Conservation (phyloP, 1,139 yeast species). For the Zygosaccharomyces pseudobailii region DNA sequence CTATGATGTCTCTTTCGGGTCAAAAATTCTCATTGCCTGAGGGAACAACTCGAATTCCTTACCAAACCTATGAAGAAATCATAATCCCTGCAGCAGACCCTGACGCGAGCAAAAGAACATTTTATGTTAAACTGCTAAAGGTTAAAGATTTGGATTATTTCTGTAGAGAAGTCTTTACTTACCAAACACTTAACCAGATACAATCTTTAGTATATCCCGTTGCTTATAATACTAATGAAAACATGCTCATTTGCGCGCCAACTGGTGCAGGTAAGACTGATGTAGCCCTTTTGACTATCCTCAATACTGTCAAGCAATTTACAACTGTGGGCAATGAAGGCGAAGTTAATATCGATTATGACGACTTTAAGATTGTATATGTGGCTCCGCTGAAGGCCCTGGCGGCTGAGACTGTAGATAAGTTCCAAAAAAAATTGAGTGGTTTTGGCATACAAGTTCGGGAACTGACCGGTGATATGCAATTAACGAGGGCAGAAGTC, state of each 20-base stretch:
- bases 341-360: conserved; percentile 62
- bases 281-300: conserved; percentile 80
- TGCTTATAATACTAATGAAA: conserved; percentile 89
- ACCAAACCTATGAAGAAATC: conserved; percentile 73
- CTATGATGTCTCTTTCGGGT: conserved; percentile 63
- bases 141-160: conserved; percentile 64
- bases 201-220: conserved; percentile 90
- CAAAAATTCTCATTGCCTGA: conserved; percentile 72
- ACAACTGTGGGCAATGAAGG: conserved; percentile 44
- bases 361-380: conserved; percentile 84
- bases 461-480: conserved; percentile 97
- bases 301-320: conserved; percentile 71
- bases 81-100: conserved; percentile 66
- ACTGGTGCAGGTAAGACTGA: conserved; percentile 99
- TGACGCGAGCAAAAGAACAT: conserved; percentile 39
- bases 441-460: conserved; percentile 85
- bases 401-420: conserved; percentile 96
- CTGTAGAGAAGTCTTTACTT: conserved; percentile 82
- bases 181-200: conserved; percentile 74
- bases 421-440: conserved; percentile 68
- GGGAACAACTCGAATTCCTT: conserved; percentile 69
- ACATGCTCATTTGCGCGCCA: conserved; percentile 97
- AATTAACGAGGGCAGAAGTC: conserved; percentile 78
- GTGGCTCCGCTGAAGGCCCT: conserved; percentile 95
- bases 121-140: conserved; percentile 52